Conservation (phyloP, 2,329 filamentous ascomycete species). For the Ceratocystis albifundus region DNA sequence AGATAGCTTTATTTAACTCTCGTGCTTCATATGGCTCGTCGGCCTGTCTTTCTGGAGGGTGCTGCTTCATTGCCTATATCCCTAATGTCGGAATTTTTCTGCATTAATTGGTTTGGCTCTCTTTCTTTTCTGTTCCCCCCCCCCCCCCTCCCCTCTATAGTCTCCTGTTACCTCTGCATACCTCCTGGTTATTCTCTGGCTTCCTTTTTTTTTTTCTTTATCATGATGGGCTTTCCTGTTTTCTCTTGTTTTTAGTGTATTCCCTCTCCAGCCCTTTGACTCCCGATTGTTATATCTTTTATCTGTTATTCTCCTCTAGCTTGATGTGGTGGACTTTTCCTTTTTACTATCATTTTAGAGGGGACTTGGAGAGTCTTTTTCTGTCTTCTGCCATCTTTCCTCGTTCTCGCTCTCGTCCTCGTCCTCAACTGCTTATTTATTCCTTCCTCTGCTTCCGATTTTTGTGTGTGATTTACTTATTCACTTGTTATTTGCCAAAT, state of each 20-base stretch:
- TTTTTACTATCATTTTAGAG: not conserved
- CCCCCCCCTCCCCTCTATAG: slow-evolving; percentile 5
- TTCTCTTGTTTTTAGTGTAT: slow-evolving; percentile 19
- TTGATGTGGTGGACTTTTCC: slow-evolving; percentile 26
- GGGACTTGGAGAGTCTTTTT: not conserved
- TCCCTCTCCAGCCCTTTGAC: not conserved
- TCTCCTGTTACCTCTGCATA: not conserved
- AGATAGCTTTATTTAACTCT: slow-evolving; percentile 12
- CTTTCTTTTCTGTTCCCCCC: not conserved
- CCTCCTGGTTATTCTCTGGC: not conserved
- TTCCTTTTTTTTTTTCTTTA: slow-evolving; percentile 17
- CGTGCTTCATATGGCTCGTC: not conserved
- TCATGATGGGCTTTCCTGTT: slow-evolving; percentile 18
- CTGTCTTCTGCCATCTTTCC: not conserved
- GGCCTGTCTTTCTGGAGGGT: not conserved
- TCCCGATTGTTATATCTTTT: slow-evolving; percentile 24
- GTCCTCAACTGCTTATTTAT: not conserved
- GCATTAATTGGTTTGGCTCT: not conserved
- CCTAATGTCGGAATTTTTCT: not conserved
- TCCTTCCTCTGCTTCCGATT: slow-evolving; percentile 8
- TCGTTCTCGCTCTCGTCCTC: not conserved
- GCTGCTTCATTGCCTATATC: not conserved
- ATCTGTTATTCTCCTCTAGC: slow-evolving; percentile 20
- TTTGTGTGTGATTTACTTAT: slow-evolving; percentile 17
- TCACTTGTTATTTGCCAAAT: not conserved